These are phyloP conservation scores for Colletotrichum salicis DNA, from an alignment of 2,329 filamentous ascomycete species.

Conservation along the genomic window DNA sequence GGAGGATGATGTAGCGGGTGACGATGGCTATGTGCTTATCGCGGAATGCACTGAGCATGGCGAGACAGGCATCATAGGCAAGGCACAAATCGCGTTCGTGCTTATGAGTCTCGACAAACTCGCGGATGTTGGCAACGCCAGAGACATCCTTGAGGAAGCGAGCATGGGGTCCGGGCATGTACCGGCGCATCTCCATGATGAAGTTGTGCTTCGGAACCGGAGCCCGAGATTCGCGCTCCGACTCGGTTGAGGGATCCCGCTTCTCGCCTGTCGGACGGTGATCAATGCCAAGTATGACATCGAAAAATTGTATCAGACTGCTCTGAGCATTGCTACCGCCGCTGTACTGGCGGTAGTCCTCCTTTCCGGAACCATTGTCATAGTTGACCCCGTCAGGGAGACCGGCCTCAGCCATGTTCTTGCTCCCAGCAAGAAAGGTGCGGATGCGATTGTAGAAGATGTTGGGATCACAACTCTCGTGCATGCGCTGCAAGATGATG, in stretches of 20 bases:
- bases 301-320: conserved; percentile 97
- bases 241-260: conserved; percentile 54
- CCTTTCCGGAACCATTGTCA: conserved; percentile 77
- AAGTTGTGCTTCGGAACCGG: conserved; percentile 76
- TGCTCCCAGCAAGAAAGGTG: conserved; percentile 95
- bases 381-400: conserved; percentile 89
- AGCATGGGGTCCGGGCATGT: conserved; percentile 95
- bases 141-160: conserved; percentile 86
- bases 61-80: conserved; percentile 91
- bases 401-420: conserved; percentile 96
- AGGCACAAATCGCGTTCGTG: conserved; percentile 75
- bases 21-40: conserved; percentile 98
- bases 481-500: conserved; percentile 84
- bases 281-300: conserved; percentile 87
- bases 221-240: conserved; percentile 56
- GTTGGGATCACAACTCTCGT: conserved; percentile 92
- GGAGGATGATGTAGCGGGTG: conserved; percentile 92
- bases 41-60: conserved; percentile 74
- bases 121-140: conserved; percentile 84
- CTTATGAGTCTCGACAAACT: conserved; percentile 75
- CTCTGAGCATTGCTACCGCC: conserved; percentile 98
- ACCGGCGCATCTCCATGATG: conserved; percentile 94
- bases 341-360: conserved; percentile 83
- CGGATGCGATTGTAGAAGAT: conserved; percentile 96
- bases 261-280: conserved; percentile 89